Evolutionary conservation across 805 yeast species (phyloP), one percentile per base, ranked within the genome.

Genomic region (Scheffersomyces spartinae): DNA sequence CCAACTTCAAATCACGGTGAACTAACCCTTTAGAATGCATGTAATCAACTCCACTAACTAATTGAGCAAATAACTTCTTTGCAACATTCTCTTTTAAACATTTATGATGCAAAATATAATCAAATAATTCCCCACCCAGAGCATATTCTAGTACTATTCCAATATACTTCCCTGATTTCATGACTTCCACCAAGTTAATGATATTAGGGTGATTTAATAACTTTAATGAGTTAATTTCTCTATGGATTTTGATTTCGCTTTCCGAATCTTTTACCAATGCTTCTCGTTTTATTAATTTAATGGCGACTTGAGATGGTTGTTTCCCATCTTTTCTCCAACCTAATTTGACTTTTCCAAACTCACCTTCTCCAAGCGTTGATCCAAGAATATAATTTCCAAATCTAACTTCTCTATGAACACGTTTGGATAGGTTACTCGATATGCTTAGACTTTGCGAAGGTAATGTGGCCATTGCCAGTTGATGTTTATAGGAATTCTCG

Each of bases 81-180:
- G 97, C 96, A 29, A 71, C 68, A 14, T 78, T 64, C 45, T 91
- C 98, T 46, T 88, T 88, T 32, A 91, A 64, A 47, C 79, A 76
- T 44, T 88, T 74, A 47, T 86, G 84, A 36, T 76, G 80, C 32
- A 85, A 68, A 32, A 91, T 91, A 48, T 86, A 82, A 48, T 86
- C 95, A 45, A 91, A 91, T 33, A 91, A 69, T 51, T 91, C 98
- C 27, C 98, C 98, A 9, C 97, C 97, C 2, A 94, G 79, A 2
- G 97, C 97, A 52, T 88, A 91, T 44, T 91, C 97, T 30, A 91
- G 64, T 2, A 91, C 97, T 14, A 91, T 91, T 13, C 98, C 98
- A 32, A 91, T 86, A 52, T 91, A 88, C 45, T 83, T 82, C 25
- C 93, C 95, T 45, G 83, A 80, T 49, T 86, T 94, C 49, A 91